These are phyloP conservation scores for Hypoxylon sp. DNA, from an alignment of 2,329 filamentous ascomycete species.

Conservation along the genomic window DNA sequence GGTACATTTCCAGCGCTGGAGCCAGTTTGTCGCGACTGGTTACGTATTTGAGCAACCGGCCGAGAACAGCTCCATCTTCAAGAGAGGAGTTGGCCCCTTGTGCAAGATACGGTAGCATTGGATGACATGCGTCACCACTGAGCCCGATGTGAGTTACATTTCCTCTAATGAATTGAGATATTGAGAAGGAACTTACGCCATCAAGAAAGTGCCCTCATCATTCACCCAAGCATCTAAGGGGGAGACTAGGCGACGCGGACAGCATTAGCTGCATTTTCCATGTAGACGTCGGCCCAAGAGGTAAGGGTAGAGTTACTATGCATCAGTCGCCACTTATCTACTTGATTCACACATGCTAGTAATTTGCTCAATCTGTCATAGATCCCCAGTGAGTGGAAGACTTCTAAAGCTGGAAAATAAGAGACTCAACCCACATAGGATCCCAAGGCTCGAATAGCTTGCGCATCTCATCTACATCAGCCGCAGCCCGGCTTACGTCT, in stretches of 20 bases:
- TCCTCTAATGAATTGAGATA: too few species aligned
- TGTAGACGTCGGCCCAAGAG: neutral
- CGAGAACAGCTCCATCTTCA: slow-evolving; percentile 45
- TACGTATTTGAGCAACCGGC: slow-evolving; percentile 43
- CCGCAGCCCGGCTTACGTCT: slow-evolving; percentile 40
- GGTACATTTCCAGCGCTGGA: slow-evolving; percentile 39
- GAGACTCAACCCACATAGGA: slow-evolving; percentile 38
- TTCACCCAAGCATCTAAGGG: slow-evolving; percentile 37
- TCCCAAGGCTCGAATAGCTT: slow-evolving; percentile 45
- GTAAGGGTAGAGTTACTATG: slow-evolving; percentile 34
- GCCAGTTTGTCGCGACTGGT: slow-evolving; percentile 32
- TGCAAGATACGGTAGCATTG: slow-evolving; percentile 46
- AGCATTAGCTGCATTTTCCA: slow-evolving; percentile 20
- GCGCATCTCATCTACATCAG: slow-evolving; percentile 46
- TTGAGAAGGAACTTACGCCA: slow-evolving; percentile 31
- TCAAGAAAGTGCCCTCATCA: slow-evolving; percentile 34
- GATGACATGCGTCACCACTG: slow-evolving; percentile 45
- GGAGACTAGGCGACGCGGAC: slow-evolving; percentile 23
- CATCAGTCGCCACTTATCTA: slow-evolving; percentile 48
- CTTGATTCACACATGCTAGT: slow-evolving; percentile 39
- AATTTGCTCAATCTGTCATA: slow-evolving; percentile 35
- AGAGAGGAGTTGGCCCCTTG: slow-evolving; percentile 46
- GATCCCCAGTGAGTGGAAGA: neutral
- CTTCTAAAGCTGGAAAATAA: neutral
- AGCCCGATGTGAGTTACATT: neutral